Conservation (phyloP, 2,329 filamentous ascomycete genomes). For the Verticillium alfalfae region DNA sequence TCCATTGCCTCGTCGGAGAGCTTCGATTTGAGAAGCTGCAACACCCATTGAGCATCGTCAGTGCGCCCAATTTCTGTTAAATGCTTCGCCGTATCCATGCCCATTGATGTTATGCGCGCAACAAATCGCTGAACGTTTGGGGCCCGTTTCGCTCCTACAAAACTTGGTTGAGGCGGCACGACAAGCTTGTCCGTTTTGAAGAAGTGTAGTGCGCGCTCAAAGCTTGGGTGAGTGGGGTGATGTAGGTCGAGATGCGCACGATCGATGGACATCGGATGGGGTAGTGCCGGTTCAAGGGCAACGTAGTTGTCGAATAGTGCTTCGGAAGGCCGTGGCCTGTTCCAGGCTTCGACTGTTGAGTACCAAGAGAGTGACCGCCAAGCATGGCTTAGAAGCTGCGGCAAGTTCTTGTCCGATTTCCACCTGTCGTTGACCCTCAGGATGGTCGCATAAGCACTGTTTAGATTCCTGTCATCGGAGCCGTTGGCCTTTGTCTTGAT, state of each 20-base stretch:
- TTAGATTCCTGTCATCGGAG: slow-evolving; percentile 30
- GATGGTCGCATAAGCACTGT: slow-evolving; percentile 43
- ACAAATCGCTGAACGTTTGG: background rate
- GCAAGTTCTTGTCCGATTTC: slow-evolving; percentile 25
- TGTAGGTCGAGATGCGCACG: slow-evolving; percentile 49
- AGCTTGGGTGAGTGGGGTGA: slow-evolving; percentile 46
- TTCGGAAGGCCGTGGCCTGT: slow-evolving; percentile 37
- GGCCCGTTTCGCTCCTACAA: background rate
- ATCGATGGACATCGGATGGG: slow-evolving; percentile 24
- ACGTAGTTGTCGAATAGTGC: slow-evolving; percentile 48
- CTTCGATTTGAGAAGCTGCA: slow-evolving; percentile 28
- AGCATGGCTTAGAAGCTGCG: slow-evolving; percentile 28
- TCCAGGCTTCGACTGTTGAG: slow-evolving; percentile 45
- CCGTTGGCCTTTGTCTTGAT: slow-evolving; percentile 34
- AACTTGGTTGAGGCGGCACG: background rate
- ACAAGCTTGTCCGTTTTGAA: slow-evolving; percentile 18
- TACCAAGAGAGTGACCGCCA: slow-evolving; percentile 46
- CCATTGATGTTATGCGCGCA: slow-evolving; percentile 12
- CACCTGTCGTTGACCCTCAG: slow-evolving; percentile 39
- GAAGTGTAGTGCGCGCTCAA: slow-evolving; percentile 39
- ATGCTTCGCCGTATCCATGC: slow-evolving; percentile 36
- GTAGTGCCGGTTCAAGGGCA: background rate
- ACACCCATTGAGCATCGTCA: slow-evolving; percentile 33
- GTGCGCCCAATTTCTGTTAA: slow-evolving; percentile 32
- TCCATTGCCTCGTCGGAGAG: slow-evolving; percentile 15